Percentiles rank a stretch among this genome's conserved stretches.
These are phyloP conservation scores for Plectosphaerella cucumerina DNA, from an alignment of 2,329 filamentous ascomycete species.

Conservation along the genomic window DNA sequence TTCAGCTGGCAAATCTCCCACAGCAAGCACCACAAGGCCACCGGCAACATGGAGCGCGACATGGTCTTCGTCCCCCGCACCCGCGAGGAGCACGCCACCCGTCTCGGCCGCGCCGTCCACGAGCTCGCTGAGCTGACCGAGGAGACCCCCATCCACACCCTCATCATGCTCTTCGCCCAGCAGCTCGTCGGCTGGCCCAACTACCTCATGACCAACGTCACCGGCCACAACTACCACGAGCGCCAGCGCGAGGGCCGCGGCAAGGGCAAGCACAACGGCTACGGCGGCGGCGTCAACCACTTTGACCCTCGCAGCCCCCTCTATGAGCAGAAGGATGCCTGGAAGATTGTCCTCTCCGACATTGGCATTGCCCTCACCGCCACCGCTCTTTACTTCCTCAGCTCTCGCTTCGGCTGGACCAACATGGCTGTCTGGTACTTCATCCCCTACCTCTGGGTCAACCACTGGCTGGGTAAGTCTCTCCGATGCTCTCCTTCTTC, in stretches of 20 bases:
- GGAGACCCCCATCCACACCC: conserved; percentile 85
- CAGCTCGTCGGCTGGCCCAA: conserved; percentile 91
- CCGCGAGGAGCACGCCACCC: conserved; percentile 72
- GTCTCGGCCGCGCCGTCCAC: conserved; percentile 69
- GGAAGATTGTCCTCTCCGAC: conserved; percentile 82
- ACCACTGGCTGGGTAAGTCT: conserved; percentile 93
- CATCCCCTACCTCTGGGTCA: conserved; percentile 93
- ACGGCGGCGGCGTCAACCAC: conserved; percentile 83
- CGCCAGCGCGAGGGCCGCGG: conserved; percentile 90
- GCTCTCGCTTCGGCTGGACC: conserved; percentile 72
- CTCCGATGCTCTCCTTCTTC: not conserved
- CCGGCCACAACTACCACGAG: conserved; percentile 93
- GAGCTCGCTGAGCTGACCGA: conserved; percentile 87
- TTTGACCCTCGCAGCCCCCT: conserved; percentile 85
- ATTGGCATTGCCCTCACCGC: conserved; percentile 67
- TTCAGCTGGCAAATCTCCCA: conserved; percentile 99
- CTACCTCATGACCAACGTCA: conserved; percentile 89
- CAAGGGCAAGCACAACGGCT: conserved; percentile 84
- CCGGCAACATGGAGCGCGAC: conserved; percentile 92
- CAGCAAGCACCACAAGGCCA: conserved; percentile 99
- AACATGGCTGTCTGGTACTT: conserved; percentile 96
- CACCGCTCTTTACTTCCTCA: conserved; percentile 62
- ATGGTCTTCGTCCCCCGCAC: conserved; percentile 99
- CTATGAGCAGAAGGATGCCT: conserved; percentile 87
- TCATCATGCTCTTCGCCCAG: conserved; percentile 70